phyloP scores from a whole-genome alignment of 176 grass and related monocot genomes.

The Musa acuminata region DNA sequence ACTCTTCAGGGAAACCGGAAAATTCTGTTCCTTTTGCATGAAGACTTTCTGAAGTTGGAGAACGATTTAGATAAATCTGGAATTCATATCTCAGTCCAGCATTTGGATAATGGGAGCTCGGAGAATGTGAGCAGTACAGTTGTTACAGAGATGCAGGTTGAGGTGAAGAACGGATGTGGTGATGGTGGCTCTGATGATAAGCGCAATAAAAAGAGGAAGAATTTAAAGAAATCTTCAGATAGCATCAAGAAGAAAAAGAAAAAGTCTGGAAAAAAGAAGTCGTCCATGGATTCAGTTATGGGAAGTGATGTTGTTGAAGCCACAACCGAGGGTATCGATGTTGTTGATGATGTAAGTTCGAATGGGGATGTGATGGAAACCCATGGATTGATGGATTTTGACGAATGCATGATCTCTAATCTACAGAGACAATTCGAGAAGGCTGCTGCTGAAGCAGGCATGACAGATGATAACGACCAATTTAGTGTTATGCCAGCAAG shows the following conservation, averaged over 20 bases:
- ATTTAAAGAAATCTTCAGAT: not conserved
- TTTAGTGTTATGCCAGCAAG: conserved; percentile 16
- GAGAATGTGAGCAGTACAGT: not conserved
- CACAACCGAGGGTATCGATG: not conserved
- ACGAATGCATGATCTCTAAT: conserved; percentile 63
- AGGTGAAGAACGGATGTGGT: not conserved
- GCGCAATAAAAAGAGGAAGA: conserved; percentile 10
- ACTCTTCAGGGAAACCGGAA: conserved; percentile 61
- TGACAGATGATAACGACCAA: conserved; percentile 32
- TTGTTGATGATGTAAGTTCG: conserved; percentile 22
- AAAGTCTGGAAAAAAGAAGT: conserved; percentile 6
- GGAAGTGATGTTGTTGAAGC: not conserved
- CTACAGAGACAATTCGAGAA: conserved; percentile 93
- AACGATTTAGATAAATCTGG: conserved; percentile 53
- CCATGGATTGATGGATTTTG: conserved; percentile 38
- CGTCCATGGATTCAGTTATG: not conserved
- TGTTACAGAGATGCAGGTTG: not conserved
- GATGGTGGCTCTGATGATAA: not conserved
- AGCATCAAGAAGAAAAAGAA: not conserved
- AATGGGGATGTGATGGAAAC: conserved; percentile 33
- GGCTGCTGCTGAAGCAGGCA: conserved; percentile 57
- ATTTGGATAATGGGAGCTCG: conserved; percentile 7
- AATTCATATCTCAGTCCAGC: conserved; percentile 26
- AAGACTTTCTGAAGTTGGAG: conserved; percentile 65
- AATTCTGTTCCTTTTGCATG: conserved; percentile 51